Base-by-base conservation (phyloP, 179 eudicot genomes). In the Kewa caespitosa region DNA sequence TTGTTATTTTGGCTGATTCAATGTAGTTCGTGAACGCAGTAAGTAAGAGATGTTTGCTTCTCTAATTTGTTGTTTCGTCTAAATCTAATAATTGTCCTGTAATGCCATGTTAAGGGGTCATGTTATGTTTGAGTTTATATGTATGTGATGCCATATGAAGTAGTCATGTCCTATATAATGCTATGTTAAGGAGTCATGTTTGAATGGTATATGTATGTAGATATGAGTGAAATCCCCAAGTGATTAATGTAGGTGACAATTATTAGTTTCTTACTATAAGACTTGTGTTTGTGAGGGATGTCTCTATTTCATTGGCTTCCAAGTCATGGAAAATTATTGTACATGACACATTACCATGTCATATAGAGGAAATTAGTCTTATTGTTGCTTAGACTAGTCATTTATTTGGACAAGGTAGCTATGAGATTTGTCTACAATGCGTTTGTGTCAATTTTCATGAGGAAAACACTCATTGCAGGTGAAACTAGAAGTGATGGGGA, bases 401-500 rank as follows among this genome's bases (percentile, higher is more conserved):
- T n/a, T n/a, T n/a, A n/a, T n/a, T n/a, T n/a, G n/a, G n/a, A n/a
- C n/a, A n/a, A n/a, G n/a, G n/a, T n/a, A n/a, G n/a, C n/a, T n/a
- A n/a, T n/a, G n/a, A 46, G 54, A 23, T 7, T 7, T 4, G 54
- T 46, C 20, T 23, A 12, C 20, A 46, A 17, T 12, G 15, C 54
- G 2, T 46, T n/a, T 20, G 64, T 31, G 12, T 30, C 20, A 41
- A 43, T 15, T n/a, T 34, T 48, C 13, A 70, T 50, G 55, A 23
- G n/a, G 54, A 46, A 57, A 31, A 9, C 42, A 20, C 20, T 59
- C 64, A 23, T 34, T 82, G 42, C 79, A 95, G 99, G 98, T 91
- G 77, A 91, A 81, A 80, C 82, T 95, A 12, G 99, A 95, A 85
- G 96, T 95, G 70, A 91, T 95, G 95, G 95, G 97, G 27, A 95